phyloP scores from a whole-genome alignment of 805 yeast species.

The Myxozyma geophila region DNA sequence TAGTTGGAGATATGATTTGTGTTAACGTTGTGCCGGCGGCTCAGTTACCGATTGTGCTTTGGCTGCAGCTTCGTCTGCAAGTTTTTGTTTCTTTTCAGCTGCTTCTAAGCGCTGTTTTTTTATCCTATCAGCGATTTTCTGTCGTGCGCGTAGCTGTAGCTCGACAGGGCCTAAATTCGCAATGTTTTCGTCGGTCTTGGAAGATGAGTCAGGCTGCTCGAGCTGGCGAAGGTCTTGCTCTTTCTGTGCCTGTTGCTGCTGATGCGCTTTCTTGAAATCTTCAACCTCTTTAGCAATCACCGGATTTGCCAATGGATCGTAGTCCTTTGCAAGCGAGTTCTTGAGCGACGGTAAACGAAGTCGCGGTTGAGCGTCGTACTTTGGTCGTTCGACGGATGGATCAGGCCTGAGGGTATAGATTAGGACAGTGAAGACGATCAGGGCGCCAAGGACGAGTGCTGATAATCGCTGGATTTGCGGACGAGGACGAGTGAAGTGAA shows the following conservation, averaged over 20 bases:
- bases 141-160: slow-evolving; percentile 4
- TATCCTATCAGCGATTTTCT: neutral
- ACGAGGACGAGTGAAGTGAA: neutral
- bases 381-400: neutral
- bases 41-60: neutral
- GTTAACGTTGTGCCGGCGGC: too few species aligned
- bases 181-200: neutral
- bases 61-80: neutral
- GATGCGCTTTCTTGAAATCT: neutral
- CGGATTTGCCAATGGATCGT: slow-evolving; percentile 5
- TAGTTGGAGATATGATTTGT: neutral
- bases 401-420: neutral
- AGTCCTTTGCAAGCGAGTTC: slow-evolving; percentile 12
- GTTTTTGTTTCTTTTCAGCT: neutral
- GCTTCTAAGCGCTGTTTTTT: neutral
- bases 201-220: too few species aligned
- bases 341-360: slow-evolving; percentile 12
- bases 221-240: too few species aligned
- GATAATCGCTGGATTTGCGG: neutral
- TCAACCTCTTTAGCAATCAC: slow-evolving; percentile 2
- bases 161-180: neutral
- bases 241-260: neutral
- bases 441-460: neutral
- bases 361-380: slow-evolving; percentile 5
- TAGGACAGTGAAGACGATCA: neutral